phyloP scores from a whole-genome alignment of 2,329 filamentous ascomycete species.

The Rutstroemia sp. region DNA sequence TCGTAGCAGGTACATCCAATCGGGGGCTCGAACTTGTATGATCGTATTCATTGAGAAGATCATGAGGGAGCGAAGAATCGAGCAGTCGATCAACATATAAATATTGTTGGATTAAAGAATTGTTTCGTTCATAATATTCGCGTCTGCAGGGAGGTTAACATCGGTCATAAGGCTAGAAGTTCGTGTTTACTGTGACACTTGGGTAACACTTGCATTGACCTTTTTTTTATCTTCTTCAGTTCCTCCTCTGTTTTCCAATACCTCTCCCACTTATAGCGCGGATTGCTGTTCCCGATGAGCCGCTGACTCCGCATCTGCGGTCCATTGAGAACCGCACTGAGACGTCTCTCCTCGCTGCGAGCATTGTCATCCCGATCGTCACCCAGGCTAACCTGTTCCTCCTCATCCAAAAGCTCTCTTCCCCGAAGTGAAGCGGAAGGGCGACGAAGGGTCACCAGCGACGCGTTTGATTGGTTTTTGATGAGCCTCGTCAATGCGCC shows the following conservation, averaged over 20 bases:
- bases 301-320: conserved; percentile 75
- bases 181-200: background rate
- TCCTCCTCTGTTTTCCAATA: conserved; percentile 81
- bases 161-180: conserved; percentile 7
- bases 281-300: conserved; percentile 82
- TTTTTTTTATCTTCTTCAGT: conserved; percentile 60
- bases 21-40: conserved; percentile 32
- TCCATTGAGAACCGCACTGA: conserved; percentile 53
- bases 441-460: conserved; percentile 17
- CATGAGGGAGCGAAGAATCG: conserved; percentile 86
- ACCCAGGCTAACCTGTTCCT: conserved; percentile 17
- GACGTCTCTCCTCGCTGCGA: conserved; percentile 45
- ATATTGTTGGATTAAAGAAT: conserved; percentile 84
- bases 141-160: conserved; percentile 41
- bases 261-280: conserved; percentile 70
- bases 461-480: conserved; percentile 23
- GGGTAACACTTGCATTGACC: conserved; percentile 19
- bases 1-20: conserved; percentile 64
- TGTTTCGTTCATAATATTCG: conserved; percentile 82
- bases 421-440: conserved; percentile 13
- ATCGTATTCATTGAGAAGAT: conserved; percentile 84
- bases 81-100: conserved; percentile 86
- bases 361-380: conserved; percentile 20
- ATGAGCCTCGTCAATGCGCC: conserved; percentile 26
- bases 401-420: conserved; percentile 21